Evolutionary conservation across 2,329 filamentous ascomycete species (phyloP), one percentile per base, ranked within the genome.

Genomic region (Colletotrichum sp.): DNA sequence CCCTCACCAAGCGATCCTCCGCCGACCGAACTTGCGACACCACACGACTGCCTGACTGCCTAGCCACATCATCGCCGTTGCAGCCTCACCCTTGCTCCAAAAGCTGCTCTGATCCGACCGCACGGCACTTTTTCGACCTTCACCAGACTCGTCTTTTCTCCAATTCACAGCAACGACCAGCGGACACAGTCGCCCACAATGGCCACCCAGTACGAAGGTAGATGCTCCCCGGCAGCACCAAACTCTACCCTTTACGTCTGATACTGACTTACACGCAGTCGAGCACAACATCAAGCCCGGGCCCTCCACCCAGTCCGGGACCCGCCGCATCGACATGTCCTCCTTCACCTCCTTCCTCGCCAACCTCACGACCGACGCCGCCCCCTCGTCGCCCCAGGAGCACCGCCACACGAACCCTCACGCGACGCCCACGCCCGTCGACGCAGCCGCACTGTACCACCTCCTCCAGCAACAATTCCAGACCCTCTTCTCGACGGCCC

Each of bases 261-360:
- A 36, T 36, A 68, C 60, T 71, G 72, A 75, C 75, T 62, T 55
- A 71, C 30, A 13, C 55, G 8, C 78, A 93, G 92, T 93, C 82
- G 92, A 93, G 82, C 92, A 93, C 86, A 91, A 90, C 82, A 91
- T 93, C 84, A 87, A 89, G 79, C 82, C 88, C 73, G 62, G 85
- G 34, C 78, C 87, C 64, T 77, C 83, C 8, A 81, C 84, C 28
- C 82, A 85, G 66, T 84, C 85, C 74, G 85, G 85, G 65, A 87
- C 87, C 12, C 91, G 92, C 55, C 90, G 90, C 80, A 84, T 91
- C 77, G 91, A 93, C 85, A 93, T 93, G 92, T 89, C 91, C 69
- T 90, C 89, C 77, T 93, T 93, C 85, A 89, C 85, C 80, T 88
- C 90, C 71, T 89, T 91, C 81, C 89, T 92, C 76, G 85, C 89